Evolutionary conservation across 192 early-diverging fungal genomes (phyloP), one percentile per base, ranked within the genome.

Genomic region (Coemansia sp.): DNA sequence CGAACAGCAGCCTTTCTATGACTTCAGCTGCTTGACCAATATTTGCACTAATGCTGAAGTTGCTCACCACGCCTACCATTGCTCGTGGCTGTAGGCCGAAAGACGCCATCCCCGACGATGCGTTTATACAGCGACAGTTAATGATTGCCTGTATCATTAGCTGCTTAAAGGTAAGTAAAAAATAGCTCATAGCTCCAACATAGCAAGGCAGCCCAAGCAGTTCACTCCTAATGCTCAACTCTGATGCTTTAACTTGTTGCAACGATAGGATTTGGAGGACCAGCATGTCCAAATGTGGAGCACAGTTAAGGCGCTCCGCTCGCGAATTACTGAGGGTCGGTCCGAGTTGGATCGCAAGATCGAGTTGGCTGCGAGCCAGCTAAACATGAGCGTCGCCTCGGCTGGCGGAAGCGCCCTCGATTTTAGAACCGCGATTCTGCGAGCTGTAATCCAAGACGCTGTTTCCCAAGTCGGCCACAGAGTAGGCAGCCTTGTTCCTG

Each of bases 91-190:
- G 43, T 45, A 56, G 53, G 34, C 13, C 53, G 0, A 5, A n/a
- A 3, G 14, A 1, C 16, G 5, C 53, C 23, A 34, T 11, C 14
- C 23, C 23, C 3, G 61, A 35, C 31, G 18, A 33, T 10, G 3
- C 28, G 37, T 18, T 33, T 35, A 55, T 65, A 23, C 51, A 67
- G 46, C 59, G 23, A 1, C 72, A 80, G 42, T 2, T 43, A 18
- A 61, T 74, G 59, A 39, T 80, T 16, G 77, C 77, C 13, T 60
- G 60, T 16, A 40, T 74, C 3, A 66, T 80, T 9, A 43, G 18
- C 7, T 71, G 69, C 38, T 37, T 80, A 40, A 80, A 80, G 60
- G 76, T 67, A 63, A 38, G n/a, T 8, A 26, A 21, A 3, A 28
- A 6, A 45, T n/a, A 8, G 18, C 7, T 21, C 9, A 9, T 2